Conservation (phyloP, 2,329 filamentous ascomycete species). For the Beauveria australis region DNA sequence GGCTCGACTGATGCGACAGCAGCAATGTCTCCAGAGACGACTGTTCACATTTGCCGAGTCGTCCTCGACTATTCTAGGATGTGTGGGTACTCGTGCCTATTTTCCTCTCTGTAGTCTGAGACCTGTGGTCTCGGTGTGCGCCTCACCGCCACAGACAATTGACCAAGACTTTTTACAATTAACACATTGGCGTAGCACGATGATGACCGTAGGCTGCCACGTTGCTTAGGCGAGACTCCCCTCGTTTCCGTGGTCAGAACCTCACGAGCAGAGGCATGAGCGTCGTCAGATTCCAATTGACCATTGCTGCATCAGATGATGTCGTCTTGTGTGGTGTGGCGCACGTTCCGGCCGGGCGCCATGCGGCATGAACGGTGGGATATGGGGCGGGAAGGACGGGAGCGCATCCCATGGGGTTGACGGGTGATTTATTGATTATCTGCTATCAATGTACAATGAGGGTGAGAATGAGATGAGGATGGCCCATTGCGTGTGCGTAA, state of each 20-base stretch:
- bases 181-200: neutral
- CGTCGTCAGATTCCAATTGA: neutral
- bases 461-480: neutral
- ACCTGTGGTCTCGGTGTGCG: neutral
- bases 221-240: neutral
- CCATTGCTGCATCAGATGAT: neutral
- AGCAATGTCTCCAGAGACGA: neutral
- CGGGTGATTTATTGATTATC: neutral
- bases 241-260: neutral
- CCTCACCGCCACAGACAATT: neutral
- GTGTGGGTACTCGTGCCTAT: neutral
- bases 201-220: neutral
- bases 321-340: neutral
- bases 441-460: neutral
- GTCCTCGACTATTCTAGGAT: neutral
- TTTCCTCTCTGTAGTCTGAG: neutral
- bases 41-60: neutral
- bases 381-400: conserved; percentile 5
- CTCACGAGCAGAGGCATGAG: neutral
- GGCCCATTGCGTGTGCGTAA: neutral
- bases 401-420: conserved; percentile 3
- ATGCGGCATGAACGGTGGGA: conserved; percentile 9
- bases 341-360: neutral
- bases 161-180: neutral
- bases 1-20: neutral